phyloP scores from a whole-genome alignment of 371 early-diverging fungal species.

The Amoeboaphelidium protococcarum region DNA sequence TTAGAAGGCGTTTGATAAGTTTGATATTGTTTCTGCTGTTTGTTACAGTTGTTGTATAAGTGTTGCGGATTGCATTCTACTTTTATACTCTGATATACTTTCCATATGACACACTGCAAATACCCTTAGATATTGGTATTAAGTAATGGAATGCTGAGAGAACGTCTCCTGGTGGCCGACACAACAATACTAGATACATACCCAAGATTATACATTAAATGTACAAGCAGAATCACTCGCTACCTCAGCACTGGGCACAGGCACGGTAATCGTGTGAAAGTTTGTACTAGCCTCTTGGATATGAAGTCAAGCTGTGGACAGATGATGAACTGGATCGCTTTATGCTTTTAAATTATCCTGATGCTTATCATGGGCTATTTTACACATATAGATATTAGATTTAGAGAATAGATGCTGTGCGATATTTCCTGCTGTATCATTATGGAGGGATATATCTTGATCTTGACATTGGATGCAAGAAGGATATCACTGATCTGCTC shows the following conservation, averaged over 20 bases:
- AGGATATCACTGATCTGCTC: too few species aligned
- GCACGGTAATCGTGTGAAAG: background rate
- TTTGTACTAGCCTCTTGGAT: background rate
- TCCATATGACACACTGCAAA: too few species aligned
- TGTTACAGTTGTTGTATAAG: too few species aligned
- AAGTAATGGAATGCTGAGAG: too few species aligned
- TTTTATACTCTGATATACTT: too few species aligned
- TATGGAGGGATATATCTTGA: constrained; percentile 18
- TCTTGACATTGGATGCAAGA: constrained; percentile 13
- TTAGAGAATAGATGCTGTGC: constrained; percentile 12
- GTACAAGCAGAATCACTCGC: background rate
- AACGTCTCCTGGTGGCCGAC: too few species aligned
- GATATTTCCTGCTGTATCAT: constrained; percentile 12
- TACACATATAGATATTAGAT: constrained; percentile 5
- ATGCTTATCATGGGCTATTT: constrained; percentile 8
- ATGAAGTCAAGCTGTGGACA: constrained; percentile 9
- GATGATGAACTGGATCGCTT: constrained; percentile 7
- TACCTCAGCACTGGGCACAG: background rate
- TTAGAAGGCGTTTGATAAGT: too few species aligned
- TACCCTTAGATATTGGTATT: too few species aligned
- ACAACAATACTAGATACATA: too few species aligned
- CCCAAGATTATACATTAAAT: background rate
- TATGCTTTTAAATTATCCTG: constrained; percentile 8
- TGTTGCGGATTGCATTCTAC: too few species aligned
- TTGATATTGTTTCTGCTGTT: too few species aligned